Conservation (phyloP, 768 basidiomycete genomes). For the Clavaria fumosa region DNA sequence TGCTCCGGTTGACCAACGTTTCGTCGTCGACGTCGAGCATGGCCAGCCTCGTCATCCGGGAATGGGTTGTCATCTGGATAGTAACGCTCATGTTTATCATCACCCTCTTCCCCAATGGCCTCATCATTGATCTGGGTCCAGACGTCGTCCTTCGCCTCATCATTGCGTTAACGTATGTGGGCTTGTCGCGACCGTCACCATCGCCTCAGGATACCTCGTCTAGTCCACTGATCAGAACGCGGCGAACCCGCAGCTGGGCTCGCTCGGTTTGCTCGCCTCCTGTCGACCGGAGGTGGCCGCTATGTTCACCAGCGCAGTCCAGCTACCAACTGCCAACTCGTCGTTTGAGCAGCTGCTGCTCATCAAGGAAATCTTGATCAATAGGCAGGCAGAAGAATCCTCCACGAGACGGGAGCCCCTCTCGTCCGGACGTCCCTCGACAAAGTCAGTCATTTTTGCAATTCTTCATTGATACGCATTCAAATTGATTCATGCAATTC, state of each 20-base stretch:
- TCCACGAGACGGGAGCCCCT: too few relatives aligned
- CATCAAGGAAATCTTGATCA: slow-evolving; percentile 1
- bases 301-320: background rate
- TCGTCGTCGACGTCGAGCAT: slow-evolving; percentile 1
- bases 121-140: background rate
- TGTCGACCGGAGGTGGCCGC: background rate
- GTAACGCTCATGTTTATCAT: too few relatives aligned
- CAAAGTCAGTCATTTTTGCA: too few relatives aligned
- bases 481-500: too few relatives aligned
- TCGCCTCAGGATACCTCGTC: background rate
- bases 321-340: background rate
- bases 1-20: background rate
- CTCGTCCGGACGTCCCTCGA: too few relatives aligned
- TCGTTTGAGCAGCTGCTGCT: too few relatives aligned
- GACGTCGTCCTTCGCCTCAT: background rate
- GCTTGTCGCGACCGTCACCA: background rate
- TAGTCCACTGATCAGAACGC: background rate
- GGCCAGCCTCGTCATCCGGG: too few relatives aligned
- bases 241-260: background rate
- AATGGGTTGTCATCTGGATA: too few relatives aligned
- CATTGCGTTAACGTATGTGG: background rate
- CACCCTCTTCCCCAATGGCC: background rate
- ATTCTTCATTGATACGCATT: too few relatives aligned
- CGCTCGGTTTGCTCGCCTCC: background rate
- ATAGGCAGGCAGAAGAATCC: too few relatives aligned